Conservation (phyloP, 2,329 filamentous ascomycete species). For the Diaporthe destruens region DNA sequence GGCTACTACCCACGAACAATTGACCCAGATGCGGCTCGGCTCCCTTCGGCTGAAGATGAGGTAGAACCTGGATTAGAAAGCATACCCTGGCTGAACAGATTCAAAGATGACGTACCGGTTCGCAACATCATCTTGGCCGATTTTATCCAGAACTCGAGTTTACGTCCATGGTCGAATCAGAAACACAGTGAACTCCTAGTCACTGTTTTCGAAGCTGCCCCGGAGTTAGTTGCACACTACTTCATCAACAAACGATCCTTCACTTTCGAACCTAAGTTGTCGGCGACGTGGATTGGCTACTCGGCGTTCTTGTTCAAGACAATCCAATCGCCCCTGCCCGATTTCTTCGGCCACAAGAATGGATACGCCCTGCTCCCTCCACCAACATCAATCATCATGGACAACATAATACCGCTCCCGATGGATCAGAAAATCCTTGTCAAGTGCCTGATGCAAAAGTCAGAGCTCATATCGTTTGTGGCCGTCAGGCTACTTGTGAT, state of each 20-base stretch:
- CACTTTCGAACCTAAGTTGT: constrained; percentile 90
- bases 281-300: constrained; percentile 94
- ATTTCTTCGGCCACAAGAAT: constrained; percentile 75
- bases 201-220: constrained; percentile 82
- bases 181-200: constrained; percentile 86
- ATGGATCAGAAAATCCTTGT: constrained; percentile 83
- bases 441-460: constrained; percentile 82
- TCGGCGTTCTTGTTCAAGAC: constrained; percentile 88
- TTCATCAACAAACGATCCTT: constrained; percentile 85
- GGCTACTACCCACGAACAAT: constrained; percentile 86
- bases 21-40: constrained; percentile 66
- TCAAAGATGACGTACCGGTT: constrained; percentile 75
- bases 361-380: constrained; percentile 78
- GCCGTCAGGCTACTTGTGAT: constrained; percentile 82
- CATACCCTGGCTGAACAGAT: constrained; percentile 77
- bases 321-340: constrained; percentile 80
- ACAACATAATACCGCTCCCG: constrained; percentile 87
- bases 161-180: constrained; percentile 86
- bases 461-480: constrained; percentile 86
- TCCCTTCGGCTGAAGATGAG: constrained; percentile 54
- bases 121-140: constrained; percentile 84
- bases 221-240: constrained; percentile 90
- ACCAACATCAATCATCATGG: constrained; percentile 81
- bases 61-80: constrained; percentile 76
- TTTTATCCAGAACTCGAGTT: constrained; percentile 79